These are phyloP conservation scores for Lasiodiplodia sp. DNA, from an alignment of 2,329 filamentous ascomycete genomes.

Conservation along the genomic window DNA sequence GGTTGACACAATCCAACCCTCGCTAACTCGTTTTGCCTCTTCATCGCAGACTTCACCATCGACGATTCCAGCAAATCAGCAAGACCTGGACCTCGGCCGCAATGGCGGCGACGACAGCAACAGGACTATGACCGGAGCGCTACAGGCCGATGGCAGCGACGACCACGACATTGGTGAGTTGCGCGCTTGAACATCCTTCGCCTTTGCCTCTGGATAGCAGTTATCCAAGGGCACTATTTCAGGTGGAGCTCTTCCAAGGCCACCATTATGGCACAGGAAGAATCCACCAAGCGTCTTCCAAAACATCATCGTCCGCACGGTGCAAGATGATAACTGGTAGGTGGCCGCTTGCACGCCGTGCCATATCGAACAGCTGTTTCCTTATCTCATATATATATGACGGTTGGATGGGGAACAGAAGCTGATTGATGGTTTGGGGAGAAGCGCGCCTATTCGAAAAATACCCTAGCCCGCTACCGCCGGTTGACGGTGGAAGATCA, in stretches of 20 bases:
- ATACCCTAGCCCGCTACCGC: conserved; percentile 25
- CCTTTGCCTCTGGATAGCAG: background rate
- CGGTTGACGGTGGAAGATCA: conserved; percentile 23
- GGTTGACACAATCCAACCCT: conserved; percentile 3
- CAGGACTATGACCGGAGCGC: conserved; percentile 28
- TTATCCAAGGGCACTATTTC: background rate
- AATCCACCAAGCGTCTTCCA: background rate
- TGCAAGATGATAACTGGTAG: conserved; percentile 28
- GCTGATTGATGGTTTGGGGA: conserved; percentile 16
- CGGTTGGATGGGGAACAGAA: conserved; percentile 8
- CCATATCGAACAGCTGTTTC: conserved; percentile 6
- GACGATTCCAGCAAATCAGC: conserved; percentile 21
- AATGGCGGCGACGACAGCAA: conserved; percentile 5
- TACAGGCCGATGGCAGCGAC: conserved; percentile 22
- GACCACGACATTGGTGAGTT: conserved; percentile 30
- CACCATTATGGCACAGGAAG: background rate
- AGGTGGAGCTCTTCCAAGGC: background rate
- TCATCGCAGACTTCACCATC: conserved; percentile 19
- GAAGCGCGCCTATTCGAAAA: conserved; percentile 17
- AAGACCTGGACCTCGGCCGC: conserved; percentile 29
- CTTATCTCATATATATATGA: conserved; percentile 11
- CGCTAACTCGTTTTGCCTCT: conserved; percentile 3
- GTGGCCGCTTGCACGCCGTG: conserved; percentile 11
- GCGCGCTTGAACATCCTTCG: conserved; percentile 12
- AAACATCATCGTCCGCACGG: background rate